Evolutionary conservation across 169 alveolate species (phyloP), one percentile per base, ranked within the genome.

Genomic region (Perkinsus chesapeaki): DNA sequence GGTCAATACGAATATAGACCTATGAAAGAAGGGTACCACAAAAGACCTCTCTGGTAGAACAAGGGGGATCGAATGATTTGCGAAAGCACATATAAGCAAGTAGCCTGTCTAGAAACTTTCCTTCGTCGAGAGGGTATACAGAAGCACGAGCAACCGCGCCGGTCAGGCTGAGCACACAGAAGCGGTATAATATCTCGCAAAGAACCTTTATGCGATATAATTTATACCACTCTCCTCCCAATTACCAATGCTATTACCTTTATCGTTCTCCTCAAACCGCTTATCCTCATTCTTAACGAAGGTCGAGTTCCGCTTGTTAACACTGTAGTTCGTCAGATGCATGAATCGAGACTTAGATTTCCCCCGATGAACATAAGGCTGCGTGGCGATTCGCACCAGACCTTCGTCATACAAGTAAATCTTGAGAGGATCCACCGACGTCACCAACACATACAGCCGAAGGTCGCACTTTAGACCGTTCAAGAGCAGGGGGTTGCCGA

Each of bases 391-490:
- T 47, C 99, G 96, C 27, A 98, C 98, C 95, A 98, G 97, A 0
- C 99, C 99, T 19, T 96, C 97, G 94, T 98, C 94, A 95, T 96
- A 98, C 93, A 98, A 93, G 94, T 98, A 98, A 34, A 96, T 97
- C 37, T 98, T 97, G 39, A 98, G 94, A 19, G 99, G 99, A 31
- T 95, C 95, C 95, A 97, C 98, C 82, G 97, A 94, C 91, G 98
- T 96, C 38, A 98, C 98, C 39, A 98, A 94, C n/a, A 97, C 98
- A 95, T 98, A 98, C 39, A 98, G 95, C 93, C 99, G 97, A 95
- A 98, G 93, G 96, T 98, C 99, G 94, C 98, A 98, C 94, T 98
- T 98, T 93, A 97, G 96, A 23, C 99, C 99, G 27, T 98, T 98
- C 39, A 98, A 95, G 94, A 98, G 96, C 31, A 98, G 95, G 9